These are phyloP conservation scores for Debaryomyces sp. DNA, from an alignment of 1,139 yeast species.

Conservation along the genomic window DNA sequence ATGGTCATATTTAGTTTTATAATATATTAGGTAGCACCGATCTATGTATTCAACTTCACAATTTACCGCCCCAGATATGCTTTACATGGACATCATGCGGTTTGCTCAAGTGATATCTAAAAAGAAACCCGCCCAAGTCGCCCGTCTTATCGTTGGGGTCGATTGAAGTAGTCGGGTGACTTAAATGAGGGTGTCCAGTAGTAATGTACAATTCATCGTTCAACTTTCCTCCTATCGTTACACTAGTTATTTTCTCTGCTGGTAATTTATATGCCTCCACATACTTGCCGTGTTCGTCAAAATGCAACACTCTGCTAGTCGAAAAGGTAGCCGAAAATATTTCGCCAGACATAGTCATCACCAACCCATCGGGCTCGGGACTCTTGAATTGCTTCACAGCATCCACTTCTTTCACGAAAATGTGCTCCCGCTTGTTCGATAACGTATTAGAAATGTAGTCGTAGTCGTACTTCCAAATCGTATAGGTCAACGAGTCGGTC, in stretches of 20 bases:
- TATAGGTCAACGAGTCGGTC: slow-evolving; percentile 68
- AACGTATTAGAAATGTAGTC: slow-evolving; percentile 49
- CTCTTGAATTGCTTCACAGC: slow-evolving; percentile 6
- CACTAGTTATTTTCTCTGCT: slow-evolving; percentile 65
- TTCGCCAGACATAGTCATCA: slow-evolving; percentile 61
- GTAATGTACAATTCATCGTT: slow-evolving; percentile 67
- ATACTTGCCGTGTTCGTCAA: slow-evolving; percentile 53
- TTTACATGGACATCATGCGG: slow-evolving; percentile 29
- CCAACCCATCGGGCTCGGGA: slow-evolving; percentile 84
- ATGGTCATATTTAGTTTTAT: not conserved
- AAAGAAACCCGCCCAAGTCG: slow-evolving; percentile 60
- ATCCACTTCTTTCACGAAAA: slow-evolving; percentile 40
- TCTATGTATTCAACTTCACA: not conserved
- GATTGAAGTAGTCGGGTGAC: slow-evolving; percentile 34
- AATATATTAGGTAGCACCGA: not conserved
- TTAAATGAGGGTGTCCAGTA: slow-evolving; percentile 56
- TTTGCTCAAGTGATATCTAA: slow-evolving; percentile 24
- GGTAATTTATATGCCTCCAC: slow-evolving; percentile 61
- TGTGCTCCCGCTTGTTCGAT: slow-evolving; percentile 44
- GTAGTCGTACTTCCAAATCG: slow-evolving; percentile 65
- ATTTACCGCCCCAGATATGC: slow-evolving; percentile 25
- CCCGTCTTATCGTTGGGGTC: slow-evolving; percentile 33
- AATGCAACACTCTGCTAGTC: slow-evolving; percentile 56
- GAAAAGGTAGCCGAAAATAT: slow-evolving; percentile 74
- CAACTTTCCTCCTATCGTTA: slow-evolving; percentile 67